Evolutionary conservation across 345 rosid genomes (phyloP).

Genomic region (Euphorbia tirucalli): DNA sequence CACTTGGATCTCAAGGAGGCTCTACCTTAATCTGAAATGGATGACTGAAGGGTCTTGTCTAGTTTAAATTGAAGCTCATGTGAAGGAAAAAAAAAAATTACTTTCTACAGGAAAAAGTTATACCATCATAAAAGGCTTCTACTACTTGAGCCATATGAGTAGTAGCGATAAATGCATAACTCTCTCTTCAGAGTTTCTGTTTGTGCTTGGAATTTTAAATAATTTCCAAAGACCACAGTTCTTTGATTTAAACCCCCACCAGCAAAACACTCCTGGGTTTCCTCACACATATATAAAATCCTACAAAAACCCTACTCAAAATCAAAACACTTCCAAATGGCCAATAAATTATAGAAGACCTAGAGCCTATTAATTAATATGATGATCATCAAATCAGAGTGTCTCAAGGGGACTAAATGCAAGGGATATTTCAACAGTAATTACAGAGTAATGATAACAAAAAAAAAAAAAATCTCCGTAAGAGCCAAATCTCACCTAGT

Average conservation of each 20-base stretch:
- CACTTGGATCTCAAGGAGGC: not conserved
- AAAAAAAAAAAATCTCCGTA: not conserved
- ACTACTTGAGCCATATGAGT: not conserved
- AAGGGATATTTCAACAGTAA: not conserved
- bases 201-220: not conserved
- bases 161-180: not conserved
- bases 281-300: not conserved
- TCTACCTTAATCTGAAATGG: not conserved
- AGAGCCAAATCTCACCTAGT: constrained; percentile 46
- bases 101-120: not conserved
- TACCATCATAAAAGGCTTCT: not conserved
- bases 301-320: not conserved
- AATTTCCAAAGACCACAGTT: not conserved
- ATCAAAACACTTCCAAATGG: not conserved
- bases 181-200: not conserved
- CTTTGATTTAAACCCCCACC: not conserved
- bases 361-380: not conserved
- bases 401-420: not conserved
- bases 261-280: not conserved
- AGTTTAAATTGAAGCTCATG: not conserved
- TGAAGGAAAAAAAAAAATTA: not conserved
- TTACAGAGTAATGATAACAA: not conserved
- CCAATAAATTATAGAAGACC: not conserved
- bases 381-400: not conserved
- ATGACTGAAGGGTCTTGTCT: not conserved